Evolutionary conservation across 2,329 filamentous ascomycete genomes (phyloP).

Genomic region (Tympanopsis confertula): DNA sequence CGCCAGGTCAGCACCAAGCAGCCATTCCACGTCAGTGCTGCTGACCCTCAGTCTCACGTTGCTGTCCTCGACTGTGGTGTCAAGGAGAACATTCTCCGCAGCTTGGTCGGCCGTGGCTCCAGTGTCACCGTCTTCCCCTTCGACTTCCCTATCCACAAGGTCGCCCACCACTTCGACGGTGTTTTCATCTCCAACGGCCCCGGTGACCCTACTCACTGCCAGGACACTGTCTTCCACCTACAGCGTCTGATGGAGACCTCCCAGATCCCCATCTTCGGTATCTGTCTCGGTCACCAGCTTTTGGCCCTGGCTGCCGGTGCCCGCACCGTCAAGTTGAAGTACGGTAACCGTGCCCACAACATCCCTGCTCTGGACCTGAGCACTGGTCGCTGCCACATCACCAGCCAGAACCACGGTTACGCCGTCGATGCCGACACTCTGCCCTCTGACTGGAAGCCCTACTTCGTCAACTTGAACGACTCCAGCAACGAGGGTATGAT

Average conservation of each 20-base stretch:
- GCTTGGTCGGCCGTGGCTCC: slow-evolving; percentile 79
- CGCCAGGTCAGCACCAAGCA: slow-evolving; percentile 95
- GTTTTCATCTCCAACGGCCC: slow-evolving; percentile 99
- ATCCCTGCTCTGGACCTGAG: slow-evolving; percentile 90
- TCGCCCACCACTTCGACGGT: slow-evolving; percentile 93
- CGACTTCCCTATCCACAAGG: slow-evolving; percentile 96
- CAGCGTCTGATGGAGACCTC: slow-evolving; percentile 82
- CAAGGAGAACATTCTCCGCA: slow-evolving; percentile 98
- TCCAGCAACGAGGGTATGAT: slow-evolving; percentile 94
- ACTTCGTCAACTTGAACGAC: slow-evolving; percentile 97
- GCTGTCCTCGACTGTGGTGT: slow-evolving; percentile 96
- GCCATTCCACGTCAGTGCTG: slow-evolving; percentile 85
- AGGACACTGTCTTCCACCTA: slow-evolving; percentile 86
- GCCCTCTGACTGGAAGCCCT: slow-evolving; percentile 83
- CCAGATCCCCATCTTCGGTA: slow-evolving; percentile 88
- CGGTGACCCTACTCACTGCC: slow-evolving; percentile 94
- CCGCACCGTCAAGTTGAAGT: slow-evolving; percentile 93
- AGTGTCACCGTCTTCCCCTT: slow-evolving; percentile 91
- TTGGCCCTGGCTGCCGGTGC: slow-evolving; percentile 81
- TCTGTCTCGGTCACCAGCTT: slow-evolving; percentile 94
- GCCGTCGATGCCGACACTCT: slow-evolving; percentile 80
- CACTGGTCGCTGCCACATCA: slow-evolving; percentile 96
- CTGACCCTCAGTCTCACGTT: slow-evolving; percentile 74
- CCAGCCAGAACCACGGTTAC: slow-evolving; percentile 96
- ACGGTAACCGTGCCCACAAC: slow-evolving; percentile 97